Conservation (phyloP, 2,329 filamentous ascomycete genomes). For the Colletotrichum tamarilloi region DNA sequence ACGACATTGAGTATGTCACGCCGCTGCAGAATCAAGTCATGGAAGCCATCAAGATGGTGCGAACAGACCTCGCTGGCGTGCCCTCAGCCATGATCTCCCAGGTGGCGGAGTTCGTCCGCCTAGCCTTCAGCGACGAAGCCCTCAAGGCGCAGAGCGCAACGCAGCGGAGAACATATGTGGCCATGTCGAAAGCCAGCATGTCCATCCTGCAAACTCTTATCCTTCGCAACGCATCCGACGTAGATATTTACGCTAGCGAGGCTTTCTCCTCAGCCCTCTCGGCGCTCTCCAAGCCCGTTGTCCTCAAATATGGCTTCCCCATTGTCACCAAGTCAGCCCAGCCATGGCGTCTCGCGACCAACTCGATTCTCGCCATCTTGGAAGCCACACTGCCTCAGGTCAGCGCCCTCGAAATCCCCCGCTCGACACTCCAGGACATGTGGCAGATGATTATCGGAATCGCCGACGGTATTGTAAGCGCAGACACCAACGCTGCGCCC, state of each 20-base stretch:
- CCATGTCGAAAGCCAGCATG: slow-evolving; percentile 87
- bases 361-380: slow-evolving; percentile 75
- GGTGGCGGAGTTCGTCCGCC: slow-evolving; percentile 75
- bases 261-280: slow-evolving; percentile 74
- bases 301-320: slow-evolving; percentile 83
- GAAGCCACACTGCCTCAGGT: slow-evolving; percentile 73
- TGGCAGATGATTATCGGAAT: slow-evolving; percentile 77
- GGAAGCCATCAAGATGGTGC: slow-evolving; percentile 73
- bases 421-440: slow-evolving; percentile 63
- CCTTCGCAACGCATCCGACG: slow-evolving; percentile 67
- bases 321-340: slow-evolving; percentile 76
- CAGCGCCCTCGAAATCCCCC: slow-evolving; percentile 58
- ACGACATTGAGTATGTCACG: slow-evolving; percentile 79
- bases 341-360: slow-evolving; percentile 85
- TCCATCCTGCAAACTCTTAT: slow-evolving; percentile 72
- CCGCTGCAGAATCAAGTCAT: slow-evolving; percentile 78
- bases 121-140: slow-evolving; percentile 69
- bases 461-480: slow-evolving; percentile 75
- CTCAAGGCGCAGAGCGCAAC: slow-evolving; percentile 44
- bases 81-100: slow-evolving; percentile 76
- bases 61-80: slow-evolving; percentile 72
- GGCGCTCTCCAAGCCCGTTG: slow-evolving; percentile 76
- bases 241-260: slow-evolving; percentile 76
- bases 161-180: slow-evolving; percentile 83
- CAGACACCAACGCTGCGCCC: slow-evolving; percentile 64